Evolutionary conservation across 352 stramenopile genomes (phyloP).

Genomic region (Pelagophyceae sp.): DNA sequence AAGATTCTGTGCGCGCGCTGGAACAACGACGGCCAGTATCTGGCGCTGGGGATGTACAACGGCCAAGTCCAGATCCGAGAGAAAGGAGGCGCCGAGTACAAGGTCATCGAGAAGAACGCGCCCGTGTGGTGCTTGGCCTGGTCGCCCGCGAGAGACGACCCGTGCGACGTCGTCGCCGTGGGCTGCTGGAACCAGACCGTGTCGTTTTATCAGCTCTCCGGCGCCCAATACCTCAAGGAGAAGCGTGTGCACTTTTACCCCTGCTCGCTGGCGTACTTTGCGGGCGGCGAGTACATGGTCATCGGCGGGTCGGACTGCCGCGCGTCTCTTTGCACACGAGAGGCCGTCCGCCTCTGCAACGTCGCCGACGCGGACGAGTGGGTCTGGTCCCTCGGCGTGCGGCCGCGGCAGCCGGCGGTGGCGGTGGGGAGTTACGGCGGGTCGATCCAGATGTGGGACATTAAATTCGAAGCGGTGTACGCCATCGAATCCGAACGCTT

Average conservation of each 20-base stretch:
- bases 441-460: slow-evolving; percentile 63
- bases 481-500: slow-evolving; percentile 83
- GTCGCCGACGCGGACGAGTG: slow-evolving; percentile 53
- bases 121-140: slow-evolving; percentile 74
- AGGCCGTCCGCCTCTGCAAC: slow-evolving; percentile 16
- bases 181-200: slow-evolving; percentile 85
- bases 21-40: slow-evolving; percentile 75
- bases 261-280: slow-evolving; percentile 73
- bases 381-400: slow-evolving; percentile 71
- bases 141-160: slow-evolving; percentile 64
- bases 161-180: slow-evolving; percentile 70
- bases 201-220: slow-evolving; percentile 75
- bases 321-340: slow-evolving; percentile 71
- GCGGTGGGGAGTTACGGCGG: slow-evolving; percentile 72
- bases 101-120: slow-evolving; percentile 66
- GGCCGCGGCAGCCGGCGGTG: slow-evolving; percentile 63
- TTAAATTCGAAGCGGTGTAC: slow-evolving; percentile 79
- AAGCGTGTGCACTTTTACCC: slow-evolving; percentile 73
- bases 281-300: slow-evolving; percentile 78
- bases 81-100: slow-evolving; percentile 76
- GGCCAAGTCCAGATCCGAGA: slow-evolving; percentile 78
- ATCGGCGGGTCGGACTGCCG: slow-evolving; percentile 72
- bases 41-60: slow-evolving; percentile 80
- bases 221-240: slow-evolving; percentile 67
- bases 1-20: slow-evolving; percentile 81